Conservation (phyloP, 176 grass and related monocot species). For the Rhynchospora pubera region DNA sequence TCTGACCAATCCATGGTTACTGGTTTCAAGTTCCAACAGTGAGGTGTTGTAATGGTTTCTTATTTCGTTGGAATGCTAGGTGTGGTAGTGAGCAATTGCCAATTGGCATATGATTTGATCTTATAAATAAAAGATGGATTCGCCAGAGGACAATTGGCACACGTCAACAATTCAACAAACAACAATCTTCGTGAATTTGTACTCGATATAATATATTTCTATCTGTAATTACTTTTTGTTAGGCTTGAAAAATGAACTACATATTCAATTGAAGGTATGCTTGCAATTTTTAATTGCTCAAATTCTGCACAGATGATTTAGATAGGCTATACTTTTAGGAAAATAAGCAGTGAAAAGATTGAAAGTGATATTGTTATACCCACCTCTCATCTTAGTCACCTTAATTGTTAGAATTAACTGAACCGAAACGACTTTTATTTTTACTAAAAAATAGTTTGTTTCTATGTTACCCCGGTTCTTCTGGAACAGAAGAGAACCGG, state of each 20-base stretch:
- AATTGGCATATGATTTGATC: not conserved
- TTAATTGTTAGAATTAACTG: not conserved
- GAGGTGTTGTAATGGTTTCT: not conserved
- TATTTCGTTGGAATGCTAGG: not conserved
- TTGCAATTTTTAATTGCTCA: too few relatives aligned
- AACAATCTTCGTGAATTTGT: not conserved
- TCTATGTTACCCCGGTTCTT: too few relatives aligned
- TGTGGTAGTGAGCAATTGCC: not conserved
- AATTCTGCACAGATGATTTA: too few relatives aligned
- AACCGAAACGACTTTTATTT: not conserved
- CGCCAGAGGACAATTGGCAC: not conserved
- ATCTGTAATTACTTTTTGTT: not conserved
- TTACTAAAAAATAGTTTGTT: too few relatives aligned
- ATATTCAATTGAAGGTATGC: not conserved
- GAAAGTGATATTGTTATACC: too few relatives aligned
- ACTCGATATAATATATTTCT: not conserved
- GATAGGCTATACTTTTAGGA: too few relatives aligned
- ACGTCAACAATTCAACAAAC: not conserved
- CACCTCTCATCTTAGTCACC: too few relatives aligned
- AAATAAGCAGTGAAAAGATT: too few relatives aligned
- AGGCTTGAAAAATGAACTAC: not conserved
- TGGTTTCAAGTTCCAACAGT: not conserved
- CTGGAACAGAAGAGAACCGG: too few relatives aligned
- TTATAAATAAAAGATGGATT: not conserved
- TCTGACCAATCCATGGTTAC: slow-evolving; percentile 22